These are phyloP conservation scores for Curvularia eragrostidis DNA, from an alignment of 2,329 filamentous ascomycete genomes.

Conservation along the genomic window DNA sequence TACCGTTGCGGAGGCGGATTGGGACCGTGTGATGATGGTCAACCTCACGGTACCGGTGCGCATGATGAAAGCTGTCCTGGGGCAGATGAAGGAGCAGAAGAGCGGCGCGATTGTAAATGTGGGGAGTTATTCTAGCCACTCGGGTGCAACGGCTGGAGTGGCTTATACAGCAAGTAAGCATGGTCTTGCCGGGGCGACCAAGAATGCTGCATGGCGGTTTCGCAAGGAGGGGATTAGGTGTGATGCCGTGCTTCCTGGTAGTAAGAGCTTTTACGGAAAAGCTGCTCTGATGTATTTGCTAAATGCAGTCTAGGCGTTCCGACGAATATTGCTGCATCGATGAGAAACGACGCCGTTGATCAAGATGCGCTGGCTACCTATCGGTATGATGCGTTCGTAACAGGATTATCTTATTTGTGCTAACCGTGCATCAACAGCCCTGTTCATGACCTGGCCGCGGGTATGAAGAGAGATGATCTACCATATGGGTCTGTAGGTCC, in stretches of 20 bases:
- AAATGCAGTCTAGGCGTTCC: background rate
- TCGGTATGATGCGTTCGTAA: background rate
- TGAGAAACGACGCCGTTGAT: background rate
- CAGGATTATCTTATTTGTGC: background rate
- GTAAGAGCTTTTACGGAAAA: background rate
- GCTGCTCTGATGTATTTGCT: background rate
- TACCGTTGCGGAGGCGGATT: too few relatives aligned
- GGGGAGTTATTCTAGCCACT: constrained; percentile 33
- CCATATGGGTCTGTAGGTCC: background rate
- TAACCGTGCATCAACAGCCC: background rate
- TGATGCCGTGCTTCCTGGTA: background rate
- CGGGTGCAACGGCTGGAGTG: constrained; percentile 52
- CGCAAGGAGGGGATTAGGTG: background rate
- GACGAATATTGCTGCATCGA: background rate
- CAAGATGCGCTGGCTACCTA: background rate
- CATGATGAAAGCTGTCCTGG: too few relatives aligned
- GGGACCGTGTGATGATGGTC: too few relatives aligned
- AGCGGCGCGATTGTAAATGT: too few relatives aligned
- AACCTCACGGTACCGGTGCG: too few relatives aligned
- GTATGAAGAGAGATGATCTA: background rate
- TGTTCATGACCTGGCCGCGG: background rate
- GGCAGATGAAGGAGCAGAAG: too few relatives aligned
- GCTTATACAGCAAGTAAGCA: constrained; percentile 58
- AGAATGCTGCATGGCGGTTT: constrained; percentile 56
- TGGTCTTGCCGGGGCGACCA: constrained; percentile 55